A percentile compares a stretch with the other conserved stretches of the same genome.
Conservation (phyloP, 192 early-diverging fungal genomes). For the Haplosporangium gracile region DNA sequence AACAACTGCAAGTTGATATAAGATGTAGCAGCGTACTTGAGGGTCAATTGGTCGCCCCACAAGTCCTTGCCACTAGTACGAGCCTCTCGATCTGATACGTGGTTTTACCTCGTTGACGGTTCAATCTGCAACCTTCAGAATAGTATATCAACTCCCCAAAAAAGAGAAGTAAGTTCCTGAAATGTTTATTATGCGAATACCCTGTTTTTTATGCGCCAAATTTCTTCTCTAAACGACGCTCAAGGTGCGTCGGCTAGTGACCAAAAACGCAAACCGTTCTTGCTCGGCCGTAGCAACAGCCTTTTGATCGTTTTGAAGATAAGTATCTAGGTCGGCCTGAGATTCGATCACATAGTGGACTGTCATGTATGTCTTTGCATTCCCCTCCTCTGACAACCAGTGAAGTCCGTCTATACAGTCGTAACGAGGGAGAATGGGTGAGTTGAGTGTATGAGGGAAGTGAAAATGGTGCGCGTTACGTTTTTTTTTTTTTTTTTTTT, state of each 20-base stretch:
- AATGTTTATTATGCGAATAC: background rate
- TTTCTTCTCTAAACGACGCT: slow-evolving; percentile 29
- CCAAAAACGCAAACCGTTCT: slow-evolving; percentile 42
- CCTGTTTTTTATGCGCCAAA: background rate
- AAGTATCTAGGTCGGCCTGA: slow-evolving; percentile 27
- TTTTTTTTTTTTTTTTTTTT: background rate
- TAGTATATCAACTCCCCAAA: background rate
- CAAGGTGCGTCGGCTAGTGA: slow-evolving; percentile 37
- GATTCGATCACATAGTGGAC: slow-evolving; percentile 43
- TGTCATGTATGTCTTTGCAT: slow-evolving; percentile 35
- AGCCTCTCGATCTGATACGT: no score
- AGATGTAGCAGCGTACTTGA: no score
- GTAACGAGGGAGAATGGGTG: background rate
- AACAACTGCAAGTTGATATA: no score
- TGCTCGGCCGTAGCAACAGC: slow-evolving; percentile 32
- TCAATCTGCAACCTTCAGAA: no score
- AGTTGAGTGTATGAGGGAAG: background rate
- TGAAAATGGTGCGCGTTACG: background rate
- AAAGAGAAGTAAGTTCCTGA: background rate
- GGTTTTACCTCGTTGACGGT: no score
- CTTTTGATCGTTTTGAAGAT: slow-evolving; percentile 27
- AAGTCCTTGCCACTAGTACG: no score
- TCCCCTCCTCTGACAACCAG: slow-evolving; percentile 47
- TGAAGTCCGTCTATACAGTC: slow-evolving; percentile 33
- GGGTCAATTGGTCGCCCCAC: no score